Percentiles rank a stretch among this genome's conserved stretches.
Evolutionary conservation across 495 filamentous ascomycete genomes (phyloP).

Genomic region (Aspergillus conjunctus): DNA sequence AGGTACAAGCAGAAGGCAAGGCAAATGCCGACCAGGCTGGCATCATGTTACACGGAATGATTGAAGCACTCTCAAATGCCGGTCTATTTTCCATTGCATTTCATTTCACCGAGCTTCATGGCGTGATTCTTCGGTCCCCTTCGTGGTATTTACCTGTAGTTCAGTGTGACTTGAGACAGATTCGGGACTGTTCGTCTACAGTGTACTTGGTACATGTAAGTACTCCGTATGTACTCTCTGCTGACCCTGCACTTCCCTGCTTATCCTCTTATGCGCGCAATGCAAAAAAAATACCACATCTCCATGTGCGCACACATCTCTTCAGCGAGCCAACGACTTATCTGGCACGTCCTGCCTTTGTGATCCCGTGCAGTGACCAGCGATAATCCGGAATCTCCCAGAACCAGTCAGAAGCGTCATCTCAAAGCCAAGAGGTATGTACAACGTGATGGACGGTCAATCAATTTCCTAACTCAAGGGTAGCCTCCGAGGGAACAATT

Average conservation of each 20-base stretch:
- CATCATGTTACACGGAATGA: background rate
- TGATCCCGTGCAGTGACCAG: background rate
- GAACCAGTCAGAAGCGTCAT: conserved; percentile 5
- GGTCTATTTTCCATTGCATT: background rate
- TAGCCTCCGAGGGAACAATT: conserved; percentile 9
- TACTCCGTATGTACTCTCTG: no score
- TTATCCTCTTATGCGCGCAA: no score
- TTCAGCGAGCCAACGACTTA: no score
- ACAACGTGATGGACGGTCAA: conserved; percentile 8
- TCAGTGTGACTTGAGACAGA: background rate
- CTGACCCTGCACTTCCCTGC: no score
- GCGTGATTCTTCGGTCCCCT: background rate
- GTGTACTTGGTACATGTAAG: no score
- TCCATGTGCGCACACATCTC: background rate
- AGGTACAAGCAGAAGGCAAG: background rate
- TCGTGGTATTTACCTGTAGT: no score
- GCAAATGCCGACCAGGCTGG: background rate
- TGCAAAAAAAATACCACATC: no score
- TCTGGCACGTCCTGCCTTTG: conserved; percentile 6
- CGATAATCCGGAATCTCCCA: conserved; percentile 8
- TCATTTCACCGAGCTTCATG: background rate
- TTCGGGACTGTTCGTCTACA: no score
- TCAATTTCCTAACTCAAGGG: conserved; percentile 11
- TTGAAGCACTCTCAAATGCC: background rate
- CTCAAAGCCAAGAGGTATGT: conserved; percentile 15